phyloP scores from a whole-genome alignment of 371 early-diverging fungal species.

The Nematocida displodere region DNA sequence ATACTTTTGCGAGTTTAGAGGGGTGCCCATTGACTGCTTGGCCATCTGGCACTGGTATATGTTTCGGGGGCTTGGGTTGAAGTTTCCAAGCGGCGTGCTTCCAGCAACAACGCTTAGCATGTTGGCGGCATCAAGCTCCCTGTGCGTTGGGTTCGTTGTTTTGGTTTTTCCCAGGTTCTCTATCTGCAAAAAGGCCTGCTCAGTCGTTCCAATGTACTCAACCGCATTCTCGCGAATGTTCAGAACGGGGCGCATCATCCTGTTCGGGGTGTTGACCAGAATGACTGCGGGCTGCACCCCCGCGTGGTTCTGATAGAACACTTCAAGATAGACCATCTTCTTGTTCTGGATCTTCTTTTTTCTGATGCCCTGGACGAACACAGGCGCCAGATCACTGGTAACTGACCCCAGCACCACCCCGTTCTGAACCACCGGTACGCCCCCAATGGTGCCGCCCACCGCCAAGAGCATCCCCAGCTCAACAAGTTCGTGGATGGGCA shows the following conservation, averaged over 20 bases:
- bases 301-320: not conserved
- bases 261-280: constrained; percentile 76
- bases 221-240: constrained; percentile 72
- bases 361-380: constrained; percentile 31
- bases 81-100: constrained; percentile 95
- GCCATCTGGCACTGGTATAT: constrained; percentile 99
- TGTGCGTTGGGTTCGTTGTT: constrained; percentile 63
- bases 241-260: constrained; percentile 87
- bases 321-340: constrained; percentile 31
- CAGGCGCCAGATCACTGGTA: constrained; percentile 32
- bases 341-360: constrained; percentile 3
- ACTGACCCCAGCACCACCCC: constrained; percentile 84
- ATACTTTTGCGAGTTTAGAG: constrained; percentile 75
- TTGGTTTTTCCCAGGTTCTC: constrained; percentile 6
- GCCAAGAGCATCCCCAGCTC: constrained; percentile 52
- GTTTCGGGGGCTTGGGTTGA: constrained; percentile 94
- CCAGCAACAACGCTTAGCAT: constrained; percentile 87
- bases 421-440: constrained; percentile 78
- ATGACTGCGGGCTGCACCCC: constrained; percentile 14
- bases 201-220: constrained; percentile 86
- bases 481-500: constrained; percentile 42
- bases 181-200: constrained; percentile 69
- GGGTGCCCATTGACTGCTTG: constrained; percentile 97
- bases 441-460: constrained; percentile 1
- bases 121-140: constrained; percentile 81